These are phyloP conservation scores for Diplocarpon rosae DNA, from an alignment of 2,329 filamentous ascomycete species.

Conservation along the genomic window DNA sequence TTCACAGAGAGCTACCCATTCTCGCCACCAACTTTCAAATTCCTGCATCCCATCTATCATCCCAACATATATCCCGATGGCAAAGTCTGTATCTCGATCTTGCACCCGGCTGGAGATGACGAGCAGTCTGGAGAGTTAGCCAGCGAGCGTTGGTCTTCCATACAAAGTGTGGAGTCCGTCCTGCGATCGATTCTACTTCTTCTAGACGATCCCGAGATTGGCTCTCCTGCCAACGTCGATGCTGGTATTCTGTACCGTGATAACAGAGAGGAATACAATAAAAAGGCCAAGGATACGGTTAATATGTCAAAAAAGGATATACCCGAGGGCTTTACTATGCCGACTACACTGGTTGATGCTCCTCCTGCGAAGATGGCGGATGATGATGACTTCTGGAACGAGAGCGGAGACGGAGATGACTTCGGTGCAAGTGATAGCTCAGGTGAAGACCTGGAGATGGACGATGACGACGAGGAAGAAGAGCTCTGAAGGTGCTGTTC, in stretches of 20 bases:
- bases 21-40: constrained; percentile 79
- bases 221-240: constrained; percentile 89
- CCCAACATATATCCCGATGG: constrained; percentile 91
- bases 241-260: constrained; percentile 80
- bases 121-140: constrained; percentile 84
- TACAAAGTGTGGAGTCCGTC: constrained; percentile 90
- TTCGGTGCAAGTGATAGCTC: constrained; percentile 62
- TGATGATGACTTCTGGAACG: constrained; percentile 75
- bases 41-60: constrained; percentile 70
- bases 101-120: constrained; percentile 86
- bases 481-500: background rate
- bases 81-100: constrained; percentile 89
- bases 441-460: constrained; percentile 49
- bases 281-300: constrained; percentile 57
- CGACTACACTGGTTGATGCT: constrained; percentile 54
- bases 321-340: constrained; percentile 71
- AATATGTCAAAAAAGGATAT: constrained; percentile 68
- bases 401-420: constrained; percentile 65
- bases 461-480: constrained; percentile 33
- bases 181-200: constrained; percentile 85
- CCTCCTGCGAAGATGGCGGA: constrained; percentile 54
- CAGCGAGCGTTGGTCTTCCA: constrained; percentile 85
- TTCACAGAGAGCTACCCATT: constrained; percentile 88
- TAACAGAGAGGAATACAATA: constrained; percentile 56
- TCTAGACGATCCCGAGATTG: constrained; percentile 87